These are phyloP conservation scores for Coemansia asiatica DNA, from an alignment of 192 early-diverging fungal genomes.

Conservation along the genomic window DNA sequence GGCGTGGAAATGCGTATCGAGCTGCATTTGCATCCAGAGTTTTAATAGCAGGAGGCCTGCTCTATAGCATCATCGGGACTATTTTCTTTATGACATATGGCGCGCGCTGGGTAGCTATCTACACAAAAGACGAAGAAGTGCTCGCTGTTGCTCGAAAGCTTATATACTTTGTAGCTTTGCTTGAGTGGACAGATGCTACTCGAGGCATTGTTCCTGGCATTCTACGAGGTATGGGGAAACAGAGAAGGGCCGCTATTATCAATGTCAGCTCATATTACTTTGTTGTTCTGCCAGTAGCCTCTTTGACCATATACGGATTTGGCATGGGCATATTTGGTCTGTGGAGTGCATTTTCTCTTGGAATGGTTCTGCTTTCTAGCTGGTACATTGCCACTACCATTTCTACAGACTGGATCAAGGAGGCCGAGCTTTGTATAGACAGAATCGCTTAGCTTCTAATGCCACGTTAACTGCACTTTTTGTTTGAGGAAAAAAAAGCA, in stretches of 20 bases:
- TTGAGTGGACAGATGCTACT: conserved; percentile 57
- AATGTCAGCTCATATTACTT: conserved; percentile 58
- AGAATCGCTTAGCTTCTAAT: conserved; percentile 11
- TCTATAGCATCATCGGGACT: conserved; percentile 58
- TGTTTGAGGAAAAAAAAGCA: not conserved
- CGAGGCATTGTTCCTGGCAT: conserved; percentile 63
- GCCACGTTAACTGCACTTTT: too few species aligned
- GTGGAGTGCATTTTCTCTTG: conserved; percentile 40
- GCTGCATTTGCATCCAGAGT: conserved; percentile 56
- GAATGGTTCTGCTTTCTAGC: conserved; percentile 33
- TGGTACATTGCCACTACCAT: conserved; percentile 20
- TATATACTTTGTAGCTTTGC: conserved; percentile 29
- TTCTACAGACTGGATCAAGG: conserved; percentile 26
- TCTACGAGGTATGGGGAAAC: conserved; percentile 58
- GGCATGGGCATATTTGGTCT: conserved; percentile 37
- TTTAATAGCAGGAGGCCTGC: conserved; percentile 32
- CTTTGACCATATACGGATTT: conserved; percentile 27
- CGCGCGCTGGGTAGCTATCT: conserved; percentile 62
- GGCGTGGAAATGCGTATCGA: conserved; percentile 30
- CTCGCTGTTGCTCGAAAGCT: conserved; percentile 27
- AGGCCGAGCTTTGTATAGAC: conserved; percentile 22
- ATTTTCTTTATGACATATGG: conserved; percentile 39
- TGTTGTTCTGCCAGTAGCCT: conserved; percentile 53
- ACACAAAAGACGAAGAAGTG: conserved; percentile 38
- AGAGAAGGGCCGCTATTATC: conserved; percentile 52